A percentile compares a stretch with the other conserved stretches of the same genome.
phyloP scores from a whole-genome alignment of 495 filamentous ascomycete species.

The Amniculicola lignicola region DNA sequence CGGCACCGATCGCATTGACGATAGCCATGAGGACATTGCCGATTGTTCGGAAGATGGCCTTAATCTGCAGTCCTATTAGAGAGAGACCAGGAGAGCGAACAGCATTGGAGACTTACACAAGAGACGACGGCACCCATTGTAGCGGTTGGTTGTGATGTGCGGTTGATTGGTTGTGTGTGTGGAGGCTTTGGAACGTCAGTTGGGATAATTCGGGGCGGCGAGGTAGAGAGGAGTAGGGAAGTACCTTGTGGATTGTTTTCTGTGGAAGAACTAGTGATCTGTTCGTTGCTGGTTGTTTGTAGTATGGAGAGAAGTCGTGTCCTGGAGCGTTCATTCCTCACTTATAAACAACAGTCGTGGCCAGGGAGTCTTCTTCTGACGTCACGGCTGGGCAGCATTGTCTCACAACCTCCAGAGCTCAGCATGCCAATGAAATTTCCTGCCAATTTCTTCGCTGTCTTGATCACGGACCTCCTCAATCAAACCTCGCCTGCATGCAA shows the following conservation, averaged over 20 bases:
- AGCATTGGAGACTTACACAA: slow-evolving; percentile 76
- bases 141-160: slow-evolving; percentile 34
- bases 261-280: background rate
- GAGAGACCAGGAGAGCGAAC: slow-evolving; percentile 2
- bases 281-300: background rate
- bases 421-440: too few relatives aligned
- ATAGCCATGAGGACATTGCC: slow-evolving; percentile 80
- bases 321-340: background rate
- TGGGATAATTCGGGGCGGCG: too few relatives aligned
- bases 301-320: background rate
- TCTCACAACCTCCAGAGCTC: too few relatives aligned
- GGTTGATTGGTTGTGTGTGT: slow-evolving; percentile 13
- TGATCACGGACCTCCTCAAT: too few relatives aligned
- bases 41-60: slow-evolving; percentile 76
- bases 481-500: too few relatives aligned
- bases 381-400: too few relatives aligned
- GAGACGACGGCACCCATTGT: slow-evolving; percentile 95
- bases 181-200: too few relatives aligned
- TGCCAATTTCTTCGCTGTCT: too few relatives aligned
- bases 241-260: background rate
- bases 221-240: background rate
- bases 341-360: too few relatives aligned
- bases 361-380: too few relatives aligned
- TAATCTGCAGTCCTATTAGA: slow-evolving; percentile 56
- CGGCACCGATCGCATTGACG: slow-evolving; percentile 72